Evolutionary conservation across 371 early-diverging fungal species (phyloP).

Genomic region (Polyrhizophydium stewartii): DNA sequence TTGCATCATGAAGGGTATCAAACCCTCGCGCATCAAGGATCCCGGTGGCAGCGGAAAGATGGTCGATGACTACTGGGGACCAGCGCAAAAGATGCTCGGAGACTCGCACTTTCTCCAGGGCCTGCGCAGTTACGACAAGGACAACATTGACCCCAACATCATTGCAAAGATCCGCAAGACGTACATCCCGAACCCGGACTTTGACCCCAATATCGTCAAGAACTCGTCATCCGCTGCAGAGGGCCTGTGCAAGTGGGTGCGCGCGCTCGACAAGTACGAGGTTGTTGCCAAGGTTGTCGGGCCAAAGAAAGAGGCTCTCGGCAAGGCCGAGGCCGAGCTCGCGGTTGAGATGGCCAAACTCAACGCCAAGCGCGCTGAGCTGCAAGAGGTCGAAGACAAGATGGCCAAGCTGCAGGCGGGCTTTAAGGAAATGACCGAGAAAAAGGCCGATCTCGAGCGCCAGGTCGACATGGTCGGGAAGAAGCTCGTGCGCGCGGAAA

Average conservation of each 20-base stretch:
- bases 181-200: slow-evolving; percentile 55
- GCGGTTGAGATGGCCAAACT: slow-evolving; percentile 50
- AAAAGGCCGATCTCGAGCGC: slow-evolving; percentile 50
- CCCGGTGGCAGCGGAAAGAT: slow-evolving; percentile 53
- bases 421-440: slow-evolving; percentile 46
- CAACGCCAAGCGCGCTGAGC: slow-evolving; percentile 46
- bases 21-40: slow-evolving; percentile 51
- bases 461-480: slow-evolving; percentile 51
- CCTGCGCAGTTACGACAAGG: slow-evolving; percentile 45
- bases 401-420: slow-evolving; percentile 40
- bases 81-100: slow-evolving; percentile 44
- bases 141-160: slow-evolving; percentile 47
- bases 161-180: slow-evolving; percentile 44
- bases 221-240: slow-evolving; percentile 57
- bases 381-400: slow-evolving; percentile 56
- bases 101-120: slow-evolving; percentile 48
- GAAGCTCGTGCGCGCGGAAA: slow-evolving; percentile 51
- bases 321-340: slow-evolving; percentile 49
- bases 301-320: slow-evolving; percentile 55
- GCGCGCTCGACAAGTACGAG: slow-evolving; percentile 57
- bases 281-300: slow-evolving; percentile 56
- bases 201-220: slow-evolving; percentile 54
- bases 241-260: slow-evolving; percentile 56
- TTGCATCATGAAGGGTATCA: slow-evolving; percentile 52
- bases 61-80: slow-evolving; percentile 56